These are phyloP conservation scores for Trypanosoma avium DNA, from an alignment of 208 protist species.

Conservation along the genomic window DNA sequence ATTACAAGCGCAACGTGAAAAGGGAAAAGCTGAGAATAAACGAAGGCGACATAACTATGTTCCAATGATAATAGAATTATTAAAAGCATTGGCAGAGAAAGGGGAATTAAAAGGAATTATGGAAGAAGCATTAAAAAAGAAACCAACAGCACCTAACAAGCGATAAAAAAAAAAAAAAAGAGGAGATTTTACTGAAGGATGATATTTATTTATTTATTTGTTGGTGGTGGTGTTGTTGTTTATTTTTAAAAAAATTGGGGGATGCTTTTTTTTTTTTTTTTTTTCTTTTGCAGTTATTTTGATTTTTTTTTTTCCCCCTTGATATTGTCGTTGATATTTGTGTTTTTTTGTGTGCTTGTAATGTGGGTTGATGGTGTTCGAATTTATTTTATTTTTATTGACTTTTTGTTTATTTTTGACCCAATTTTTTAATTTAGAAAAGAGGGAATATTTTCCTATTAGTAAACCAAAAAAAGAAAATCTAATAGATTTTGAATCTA, in stretches of 20 bases:
- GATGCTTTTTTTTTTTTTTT: conserved; percentile 14
- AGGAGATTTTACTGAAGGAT: too few species aligned
- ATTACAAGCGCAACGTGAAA: conserved; percentile 44
- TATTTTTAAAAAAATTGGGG: not conserved
- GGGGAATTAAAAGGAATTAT: conserved; percentile 81
- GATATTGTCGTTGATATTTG: not conserved
- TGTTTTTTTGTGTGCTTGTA: too few species aligned
- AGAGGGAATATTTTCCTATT: too few species aligned
- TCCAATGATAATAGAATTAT: conserved; percentile 94
- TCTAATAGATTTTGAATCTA: too few species aligned
- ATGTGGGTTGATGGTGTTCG: conserved; percentile 4
- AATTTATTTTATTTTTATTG: conserved; percentile 12
- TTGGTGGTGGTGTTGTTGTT: too few species aligned
- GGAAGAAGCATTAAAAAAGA: conserved; percentile 30
- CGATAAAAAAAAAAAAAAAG: not conserved
- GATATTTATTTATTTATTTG: too few species aligned
- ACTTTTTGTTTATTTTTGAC: too few species aligned
- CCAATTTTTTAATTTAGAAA: too few species aligned
- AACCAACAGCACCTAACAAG: not conserved
- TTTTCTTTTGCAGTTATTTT: conserved; percentile 21
- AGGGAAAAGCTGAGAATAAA: conserved; percentile 90
- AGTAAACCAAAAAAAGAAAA: too few species aligned
- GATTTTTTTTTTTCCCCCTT: conserved; percentile 13
- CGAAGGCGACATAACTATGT: conserved; percentile 97
- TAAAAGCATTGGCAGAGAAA: conserved; percentile 93